phyloP scores from a whole-genome alignment of 1,139 yeast genomes.

The Sugiyamaella japonica region DNA sequence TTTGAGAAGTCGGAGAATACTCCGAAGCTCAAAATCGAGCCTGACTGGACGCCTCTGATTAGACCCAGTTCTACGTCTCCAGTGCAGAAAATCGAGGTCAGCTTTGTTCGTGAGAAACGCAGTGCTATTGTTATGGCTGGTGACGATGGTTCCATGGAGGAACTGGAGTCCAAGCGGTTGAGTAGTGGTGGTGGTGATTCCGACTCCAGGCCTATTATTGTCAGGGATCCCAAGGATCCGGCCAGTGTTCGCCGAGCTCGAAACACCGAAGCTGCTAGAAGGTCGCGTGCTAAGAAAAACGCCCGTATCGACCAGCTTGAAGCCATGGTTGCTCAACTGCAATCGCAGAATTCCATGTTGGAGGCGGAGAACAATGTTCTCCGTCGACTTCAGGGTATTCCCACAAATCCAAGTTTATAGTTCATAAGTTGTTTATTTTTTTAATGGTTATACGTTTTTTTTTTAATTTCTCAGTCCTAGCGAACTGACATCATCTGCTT shows the following conservation, averaged over 20 bases:
- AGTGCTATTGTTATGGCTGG: constrained; percentile 25
- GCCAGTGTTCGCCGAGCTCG: constrained; percentile 82
- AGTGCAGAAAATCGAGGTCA: constrained; percentile 18
- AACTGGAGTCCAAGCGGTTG: constrained; percentile 5
- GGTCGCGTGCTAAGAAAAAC: constrained; percentile 91
- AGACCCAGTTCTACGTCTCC: constrained; percentile 11
- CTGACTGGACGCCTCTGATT: constrained; percentile 20
- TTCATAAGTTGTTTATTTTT: not conserved
- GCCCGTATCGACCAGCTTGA: constrained; percentile 85
- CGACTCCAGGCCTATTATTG: constrained; percentile 58
- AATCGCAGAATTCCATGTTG: constrained; percentile 54
- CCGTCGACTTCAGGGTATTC: constrained; percentile 10
- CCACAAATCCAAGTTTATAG: constrained; percentile 3
- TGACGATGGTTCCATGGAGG: constrained; percentile 6
- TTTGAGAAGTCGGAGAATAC: constrained; percentile 13
- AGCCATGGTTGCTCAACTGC: constrained; percentile 64
- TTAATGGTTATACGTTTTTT: not conserved
- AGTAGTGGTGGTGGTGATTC: constrained; percentile 29
- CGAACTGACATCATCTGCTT: not conserved
- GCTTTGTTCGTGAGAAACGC: constrained; percentile 25
- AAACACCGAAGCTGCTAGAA: constrained; percentile 95
- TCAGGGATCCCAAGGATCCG: constrained; percentile 59
- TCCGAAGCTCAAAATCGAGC: constrained; percentile 15
- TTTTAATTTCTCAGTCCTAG: too few species aligned
- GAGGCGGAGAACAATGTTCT: constrained; percentile 48